Base-by-base conservation (phyloP, 2,329 filamentous ascomycete genomes). In the Penicillium concentricum region DNA sequence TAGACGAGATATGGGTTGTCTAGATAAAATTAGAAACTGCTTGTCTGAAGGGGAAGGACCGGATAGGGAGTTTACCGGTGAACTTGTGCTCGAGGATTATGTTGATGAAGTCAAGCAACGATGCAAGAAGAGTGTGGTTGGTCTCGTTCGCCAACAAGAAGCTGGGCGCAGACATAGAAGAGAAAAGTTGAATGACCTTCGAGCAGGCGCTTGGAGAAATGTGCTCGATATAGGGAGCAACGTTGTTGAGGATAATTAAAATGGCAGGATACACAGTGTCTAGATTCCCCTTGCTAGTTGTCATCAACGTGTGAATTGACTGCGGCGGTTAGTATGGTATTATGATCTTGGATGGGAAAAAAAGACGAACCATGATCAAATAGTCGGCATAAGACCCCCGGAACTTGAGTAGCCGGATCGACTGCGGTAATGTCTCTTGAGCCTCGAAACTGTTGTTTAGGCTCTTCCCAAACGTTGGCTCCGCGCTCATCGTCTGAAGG, bases 301-400 rank as follows among this genome's bases (percentile, higher is more conserved):
- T 94, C 68, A 97, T 95, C 60, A 99, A 83, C 30, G 84, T 91
- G 71, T 96, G 95, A 59, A 97, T 92, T 7, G 92, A 96, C 86
- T 93, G 59, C 53, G 24, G 41, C 28, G 28, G 51, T 76, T 49
- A 77, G 73, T 46, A 62, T 56, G 8, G 16, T 16, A 7, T 34
- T 51, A 26, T 26, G 32, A 7, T 20, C 15, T 37, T 5, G 18
- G 20, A 37, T 35, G 22, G 30, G 13, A 4, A 41, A 39, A 38
- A 41, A 39, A 38, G 43, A 67, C 61, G 20, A 34, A 91, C 90
- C 69, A 92, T 93, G 58, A 99, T 89, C 51, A 99, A 80, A 70
- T 94, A 97, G 74, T 99, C 94, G 22, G 90, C 91, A 75, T 97
- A 97, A 16, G 89, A 90, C 34, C 94, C 94, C 62, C 84, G 86